Evolutionary conservation across 768 basidiomycete genomes (phyloP), one percentile per base, ranked within the genome.

Genomic region (Cantharellus cinnabarinus): DNA sequence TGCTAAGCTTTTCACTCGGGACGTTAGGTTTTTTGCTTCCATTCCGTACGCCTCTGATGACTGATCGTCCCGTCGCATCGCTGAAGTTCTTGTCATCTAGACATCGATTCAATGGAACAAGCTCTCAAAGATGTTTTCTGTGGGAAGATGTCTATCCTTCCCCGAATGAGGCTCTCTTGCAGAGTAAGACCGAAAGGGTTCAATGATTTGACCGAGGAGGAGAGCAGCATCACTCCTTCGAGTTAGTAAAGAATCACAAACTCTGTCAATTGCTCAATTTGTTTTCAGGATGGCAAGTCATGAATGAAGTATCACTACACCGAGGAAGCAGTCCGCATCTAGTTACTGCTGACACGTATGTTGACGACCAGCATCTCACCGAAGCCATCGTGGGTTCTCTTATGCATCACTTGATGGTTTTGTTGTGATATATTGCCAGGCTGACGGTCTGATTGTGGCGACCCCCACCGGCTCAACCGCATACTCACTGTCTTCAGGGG

Each of bases 391-490:
- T 91, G 71, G 59, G 88, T 79, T 42, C 10, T 4, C 2, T 44
- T 38, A 29, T 29, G 42, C 53, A 20, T 39, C 7, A 34, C 58
- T 42, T 5, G 3, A 29, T 38, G 57, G 10, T 40, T 52, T 59
- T 4, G 59, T 5, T 2, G 37, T 52, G 20, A 15, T 5, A 44
- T 35, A 37, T 60, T 60, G 35, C 38, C 66, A 93, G 90, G 89
- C 89, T 41, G 91, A 95, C 65, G 91, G 93, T 42, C 73, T 95
- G 61, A 90, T 95, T 59, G 81, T 97, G 58, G 90, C 90, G 4
- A 97, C 93, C 2, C 93, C 93, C 29, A 97, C 93, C 2, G 93
- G 93, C 3, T 95, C 91, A 29, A 95, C 93, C 2, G 93, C 93
- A 14, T 95, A 97, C 70, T 95, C 91, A 0, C 76, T 97, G 34